A percentile compares a stretch with the other conserved stretches of the same genome.
Evolutionary conservation across 2,329 filamentous ascomycete species (phyloP).

Genomic region (Cercospora sp.): DNA sequence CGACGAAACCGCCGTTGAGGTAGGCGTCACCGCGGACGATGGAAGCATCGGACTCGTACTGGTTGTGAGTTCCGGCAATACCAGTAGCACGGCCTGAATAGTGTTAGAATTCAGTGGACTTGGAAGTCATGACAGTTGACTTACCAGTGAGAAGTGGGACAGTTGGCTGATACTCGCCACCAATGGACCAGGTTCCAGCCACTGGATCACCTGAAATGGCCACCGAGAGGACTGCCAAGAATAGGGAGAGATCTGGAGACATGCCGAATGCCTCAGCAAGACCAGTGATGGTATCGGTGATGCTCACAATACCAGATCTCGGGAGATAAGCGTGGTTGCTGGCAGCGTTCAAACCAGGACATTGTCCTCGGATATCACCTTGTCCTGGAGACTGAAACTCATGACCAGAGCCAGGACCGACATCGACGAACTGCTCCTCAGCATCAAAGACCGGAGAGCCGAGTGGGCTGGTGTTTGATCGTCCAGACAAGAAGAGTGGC

Average conservation of each 20-base stretch:
- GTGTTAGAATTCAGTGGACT: constrained; percentile 23
- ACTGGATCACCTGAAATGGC: constrained; percentile 20
- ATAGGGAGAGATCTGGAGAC: constrained; percentile 34
- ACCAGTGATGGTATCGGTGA: background rate
- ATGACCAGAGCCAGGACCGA: constrained; percentile 30
- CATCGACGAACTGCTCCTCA: constrained; percentile 33
- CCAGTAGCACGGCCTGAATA: constrained; percentile 21
- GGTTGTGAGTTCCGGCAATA: constrained; percentile 37
- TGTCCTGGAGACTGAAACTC: constrained; percentile 33
- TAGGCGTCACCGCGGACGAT: constrained; percentile 40
- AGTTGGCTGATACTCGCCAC: constrained; percentile 15
- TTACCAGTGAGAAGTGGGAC: constrained; percentile 17
- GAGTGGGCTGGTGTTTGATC: constrained; percentile 7
- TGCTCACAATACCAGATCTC: background rate
- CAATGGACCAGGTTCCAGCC: constrained; percentile 20
- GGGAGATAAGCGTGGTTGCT: constrained; percentile 19
- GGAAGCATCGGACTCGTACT: constrained; percentile 41
- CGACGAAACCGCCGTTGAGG: constrained; percentile 27
- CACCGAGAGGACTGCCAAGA: constrained; percentile 23
- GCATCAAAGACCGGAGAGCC: constrained; percentile 27
- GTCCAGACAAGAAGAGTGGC: constrained; percentile 11
- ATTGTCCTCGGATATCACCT: constrained; percentile 37
- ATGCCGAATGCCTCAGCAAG: constrained; percentile 37
- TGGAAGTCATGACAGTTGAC: constrained; percentile 20
- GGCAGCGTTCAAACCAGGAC: constrained; percentile 32